Evolutionary conservation across 495 filamentous ascomycete genomes (phyloP).

Genomic region (Lophiotrema nucula): DNA sequence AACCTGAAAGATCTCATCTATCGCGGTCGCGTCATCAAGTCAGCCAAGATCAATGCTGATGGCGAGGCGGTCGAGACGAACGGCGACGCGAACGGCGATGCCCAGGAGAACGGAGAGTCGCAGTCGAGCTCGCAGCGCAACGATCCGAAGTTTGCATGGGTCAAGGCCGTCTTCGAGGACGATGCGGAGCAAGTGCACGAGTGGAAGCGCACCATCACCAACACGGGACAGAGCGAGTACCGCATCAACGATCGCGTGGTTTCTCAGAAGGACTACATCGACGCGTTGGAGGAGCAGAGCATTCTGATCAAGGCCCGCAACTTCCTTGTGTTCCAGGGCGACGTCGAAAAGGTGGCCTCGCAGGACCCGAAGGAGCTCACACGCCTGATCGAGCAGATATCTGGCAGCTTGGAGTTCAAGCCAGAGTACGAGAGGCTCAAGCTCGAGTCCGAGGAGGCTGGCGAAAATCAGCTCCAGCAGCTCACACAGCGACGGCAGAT

Average conservation of each 20-base stretch:
- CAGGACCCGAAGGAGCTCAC: constrained; percentile 94
- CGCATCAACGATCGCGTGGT: constrained; percentile 91
- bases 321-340: constrained; percentile 97
- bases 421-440: constrained; percentile 89
- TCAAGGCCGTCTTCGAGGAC: constrained; percentile 98
- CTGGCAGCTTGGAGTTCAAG: constrained; percentile 92
- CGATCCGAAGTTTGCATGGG: constrained; percentile 93
- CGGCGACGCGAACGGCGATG: constrained; percentile 52
- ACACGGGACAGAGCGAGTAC: constrained; percentile 85
- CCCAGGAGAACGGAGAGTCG: constrained; percentile 54
- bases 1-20: constrained; percentile 95
- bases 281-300: constrained; percentile 86
- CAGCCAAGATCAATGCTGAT: constrained; percentile 84
- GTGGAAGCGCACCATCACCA: constrained; percentile 95
- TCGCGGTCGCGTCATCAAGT: constrained; percentile 88
- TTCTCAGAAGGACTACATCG: constrained; percentile 88
- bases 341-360: constrained; percentile 96
- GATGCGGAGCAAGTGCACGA: constrained; percentile 92
- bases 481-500: constrained; percentile 86
- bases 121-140: constrained; percentile 52
- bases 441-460: constrained; percentile 77
- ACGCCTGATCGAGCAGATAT: constrained; percentile 93
- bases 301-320: constrained; percentile 97
- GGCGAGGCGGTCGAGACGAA: constrained; percentile 63
- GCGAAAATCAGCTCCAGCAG: constrained; percentile 82